Conservation (phyloP, 768 basidiomycete genomes). For the Dendrothele bispora region DNA sequence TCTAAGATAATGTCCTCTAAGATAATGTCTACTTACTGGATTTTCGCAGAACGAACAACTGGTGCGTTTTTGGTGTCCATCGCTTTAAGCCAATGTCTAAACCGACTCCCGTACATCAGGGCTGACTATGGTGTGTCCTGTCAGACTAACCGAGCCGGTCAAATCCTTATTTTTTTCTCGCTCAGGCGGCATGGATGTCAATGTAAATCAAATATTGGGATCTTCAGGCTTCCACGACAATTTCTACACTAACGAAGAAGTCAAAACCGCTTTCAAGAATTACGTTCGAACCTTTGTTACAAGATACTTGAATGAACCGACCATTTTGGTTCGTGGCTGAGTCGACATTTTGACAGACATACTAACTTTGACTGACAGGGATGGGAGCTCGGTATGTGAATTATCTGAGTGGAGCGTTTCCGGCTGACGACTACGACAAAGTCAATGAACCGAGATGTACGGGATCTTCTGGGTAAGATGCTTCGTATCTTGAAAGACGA, state of each 20-base stretch:
- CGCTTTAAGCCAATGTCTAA: background rate
- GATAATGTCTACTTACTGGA: background rate
- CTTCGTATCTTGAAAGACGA: constrained; percentile 9
- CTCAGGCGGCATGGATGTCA: constrained; percentile 26
- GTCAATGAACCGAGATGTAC: constrained; percentile 5
- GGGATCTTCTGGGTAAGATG: constrained; percentile 43
- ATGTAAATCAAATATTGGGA: constrained; percentile 26
- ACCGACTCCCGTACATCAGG: background rate
- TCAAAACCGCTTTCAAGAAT: constrained; percentile 24
- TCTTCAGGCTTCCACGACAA: constrained; percentile 22
- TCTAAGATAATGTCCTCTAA: background rate
- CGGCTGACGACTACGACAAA: constrained; percentile 29
- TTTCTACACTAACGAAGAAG: constrained; percentile 22
- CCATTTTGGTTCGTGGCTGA: constrained; percentile 15
- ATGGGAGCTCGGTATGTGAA: too few species aligned
- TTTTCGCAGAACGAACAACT: constrained; percentile 17
- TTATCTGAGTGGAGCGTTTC: background rate
- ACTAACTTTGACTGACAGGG: too few species aligned
- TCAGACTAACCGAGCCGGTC: too few species aligned
- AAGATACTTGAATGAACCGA: constrained; percentile 23
- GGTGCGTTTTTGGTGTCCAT: constrained; percentile 1
- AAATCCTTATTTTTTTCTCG: too few species aligned
- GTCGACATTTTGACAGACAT: too few species aligned
- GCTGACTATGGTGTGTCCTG: constrained; percentile 18
- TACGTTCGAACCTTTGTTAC: constrained; percentile 22